Evolutionary conservation across 192 early-diverging fungal genomes (phyloP).

Genomic region (Lobosporangium transversale): DNA sequence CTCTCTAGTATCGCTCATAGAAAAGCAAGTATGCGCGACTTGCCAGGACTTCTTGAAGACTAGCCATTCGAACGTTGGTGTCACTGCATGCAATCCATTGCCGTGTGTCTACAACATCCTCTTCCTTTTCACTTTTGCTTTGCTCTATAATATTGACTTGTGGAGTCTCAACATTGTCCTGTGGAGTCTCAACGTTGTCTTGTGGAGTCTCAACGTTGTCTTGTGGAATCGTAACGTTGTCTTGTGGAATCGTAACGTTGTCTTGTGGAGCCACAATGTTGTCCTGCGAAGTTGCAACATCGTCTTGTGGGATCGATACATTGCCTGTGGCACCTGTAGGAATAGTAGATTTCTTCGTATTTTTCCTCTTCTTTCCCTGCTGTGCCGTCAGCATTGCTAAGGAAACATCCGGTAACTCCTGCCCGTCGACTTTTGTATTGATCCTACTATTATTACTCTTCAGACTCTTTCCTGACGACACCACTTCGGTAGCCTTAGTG

Average conservation of each 20-base stretch:
- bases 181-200: background rate
- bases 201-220: background rate
- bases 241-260: background rate
- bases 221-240: background rate
- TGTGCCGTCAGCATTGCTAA: background rate
- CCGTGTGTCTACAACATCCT: slow-evolving; percentile 14
- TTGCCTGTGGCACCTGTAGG: too few relatives aligned
- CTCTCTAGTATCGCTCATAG: slow-evolving; percentile 45
- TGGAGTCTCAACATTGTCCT: background rate
- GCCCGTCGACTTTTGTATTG: slow-evolving; percentile 6
- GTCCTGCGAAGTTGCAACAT: background rate
- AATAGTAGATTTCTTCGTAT: too few relatives aligned
- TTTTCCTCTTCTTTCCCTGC: too few relatives aligned
- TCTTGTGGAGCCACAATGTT: background rate
- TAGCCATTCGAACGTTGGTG: slow-evolving; percentile 36
- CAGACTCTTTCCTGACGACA: background rate
- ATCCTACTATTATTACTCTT: background rate
- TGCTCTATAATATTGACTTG: background rate
- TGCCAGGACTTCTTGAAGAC: slow-evolving; percentile 48
- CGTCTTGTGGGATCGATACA: too few relatives aligned
- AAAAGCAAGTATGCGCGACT: slow-evolving; percentile 58
- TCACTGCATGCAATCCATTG: slow-evolving; percentile 61
- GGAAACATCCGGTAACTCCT: slow-evolving; percentile 3
- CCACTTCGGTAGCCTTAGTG: slow-evolving; percentile 1
- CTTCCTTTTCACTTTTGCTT: background rate